These are phyloP conservation scores for Chlamydomonas applanata DNA, from an alignment of 139 green algal species.

Conservation along the genomic window DNA sequence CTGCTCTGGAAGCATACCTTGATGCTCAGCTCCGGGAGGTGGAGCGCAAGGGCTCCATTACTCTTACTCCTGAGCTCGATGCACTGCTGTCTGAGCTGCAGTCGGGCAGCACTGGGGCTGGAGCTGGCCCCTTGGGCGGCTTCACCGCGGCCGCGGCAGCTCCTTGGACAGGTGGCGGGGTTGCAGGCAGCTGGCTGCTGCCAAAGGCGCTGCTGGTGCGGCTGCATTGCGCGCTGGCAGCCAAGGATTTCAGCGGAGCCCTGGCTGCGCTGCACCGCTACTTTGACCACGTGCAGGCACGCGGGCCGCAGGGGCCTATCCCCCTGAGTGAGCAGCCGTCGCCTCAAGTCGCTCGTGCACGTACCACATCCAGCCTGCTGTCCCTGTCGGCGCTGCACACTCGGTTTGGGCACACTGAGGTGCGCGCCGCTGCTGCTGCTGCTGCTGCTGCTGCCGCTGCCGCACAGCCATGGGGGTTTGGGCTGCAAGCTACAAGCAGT, in stretches of 20 bases:
- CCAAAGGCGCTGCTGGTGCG: conserved; percentile 22
- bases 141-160: not conserved
- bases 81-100: conserved; percentile 5
- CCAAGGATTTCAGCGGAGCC: conserved; percentile 34
- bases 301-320: conserved; percentile 4
- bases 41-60: conserved; percentile 8
- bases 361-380: conserved; percentile 47
- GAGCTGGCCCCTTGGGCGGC: not conserved
- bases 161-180: conserved; percentile 2
- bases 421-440: not conserved
- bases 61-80: conserved; percentile 11
- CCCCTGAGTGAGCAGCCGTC: conserved; percentile 4
- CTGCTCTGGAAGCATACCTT: conserved; percentile 21
- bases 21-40: conserved; percentile 1
- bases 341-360: conserved; percentile 7
- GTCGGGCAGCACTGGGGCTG: not conserved
- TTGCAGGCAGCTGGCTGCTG: conserved; percentile 1
- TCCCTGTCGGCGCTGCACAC: conserved; percentile 48
- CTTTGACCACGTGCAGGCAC: conserved; percentile 8
- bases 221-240: conserved; percentile 25
- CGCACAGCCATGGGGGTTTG: too few species aligned
- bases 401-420: conserved; percentile 44
- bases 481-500: too few species aligned
- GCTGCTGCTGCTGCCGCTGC: not conserved
- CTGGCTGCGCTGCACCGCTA: conserved; percentile 33